Conservation (phyloP, 768 basidiomycete genomes). For the Tylopilus sp. region DNA sequence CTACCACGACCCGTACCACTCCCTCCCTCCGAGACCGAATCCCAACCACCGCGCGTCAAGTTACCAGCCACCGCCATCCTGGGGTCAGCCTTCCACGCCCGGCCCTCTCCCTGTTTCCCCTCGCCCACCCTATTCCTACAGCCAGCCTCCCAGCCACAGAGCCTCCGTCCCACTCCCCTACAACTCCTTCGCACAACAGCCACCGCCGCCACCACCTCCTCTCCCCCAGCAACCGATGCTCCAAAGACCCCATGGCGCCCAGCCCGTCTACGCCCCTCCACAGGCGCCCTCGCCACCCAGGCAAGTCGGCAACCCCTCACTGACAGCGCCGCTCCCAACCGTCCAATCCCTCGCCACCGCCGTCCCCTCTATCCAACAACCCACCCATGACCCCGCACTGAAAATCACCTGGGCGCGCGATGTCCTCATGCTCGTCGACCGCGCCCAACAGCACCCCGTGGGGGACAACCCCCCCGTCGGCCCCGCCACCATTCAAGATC, state of each 20-base stretch:
- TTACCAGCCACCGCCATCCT: slow-evolving; percentile 3
- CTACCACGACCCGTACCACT: slow-evolving; percentile 20
- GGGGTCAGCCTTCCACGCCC: slow-evolving; percentile 15
- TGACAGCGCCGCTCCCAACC: slow-evolving; percentile 70
- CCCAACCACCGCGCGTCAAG: too few species aligned
- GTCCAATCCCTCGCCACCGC: slow-evolving; percentile 54
- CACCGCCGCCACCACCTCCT: neutral
- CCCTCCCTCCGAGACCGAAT: slow-evolving; percentile 22
- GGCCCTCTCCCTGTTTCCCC: slow-evolving; percentile 22
- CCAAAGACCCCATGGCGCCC: slow-evolving; percentile 16
- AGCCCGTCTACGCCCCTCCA: slow-evolving; percentile 16
- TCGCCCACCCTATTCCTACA: slow-evolving; percentile 18
- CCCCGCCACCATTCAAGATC: slow-evolving; percentile 55
- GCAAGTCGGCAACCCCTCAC: slow-evolving; percentile 36
- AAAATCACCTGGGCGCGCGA: slow-evolving; percentile 81
- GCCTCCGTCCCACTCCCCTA: slow-evolving; percentile 15
- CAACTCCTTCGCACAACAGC: slow-evolving; percentile 18
- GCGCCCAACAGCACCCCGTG: slow-evolving; percentile 36
- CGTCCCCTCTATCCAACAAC: slow-evolving; percentile 48
- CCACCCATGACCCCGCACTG: slow-evolving; percentile 53
- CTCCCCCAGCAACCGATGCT: slow-evolving; percentile 22
- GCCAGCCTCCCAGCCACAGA: slow-evolving; percentile 25
- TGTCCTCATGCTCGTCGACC: slow-evolving; percentile 76
- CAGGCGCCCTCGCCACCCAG: slow-evolving; percentile 25
- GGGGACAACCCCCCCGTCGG: slow-evolving; percentile 45